A percentile compares a stretch with the other conserved stretches of the same genome.
phyloP scores from a whole-genome alignment of 352 stramenopile genomes.

The Aphanomyces stellatus region DNA sequence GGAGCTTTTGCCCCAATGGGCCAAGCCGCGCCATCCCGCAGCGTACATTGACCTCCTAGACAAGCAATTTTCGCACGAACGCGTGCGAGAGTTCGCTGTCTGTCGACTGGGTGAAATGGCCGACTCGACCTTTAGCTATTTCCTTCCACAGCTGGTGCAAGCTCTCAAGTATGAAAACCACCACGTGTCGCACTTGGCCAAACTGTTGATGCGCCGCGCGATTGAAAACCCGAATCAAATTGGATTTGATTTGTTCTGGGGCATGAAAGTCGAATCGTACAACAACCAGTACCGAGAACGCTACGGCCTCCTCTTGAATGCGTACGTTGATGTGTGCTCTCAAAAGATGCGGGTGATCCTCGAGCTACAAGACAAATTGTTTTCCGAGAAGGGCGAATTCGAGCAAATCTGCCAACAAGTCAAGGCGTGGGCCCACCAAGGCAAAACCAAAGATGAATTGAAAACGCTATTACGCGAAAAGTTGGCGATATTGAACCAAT shows the following conservation, averaged over 20 bases:
- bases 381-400: constrained; percentile 72
- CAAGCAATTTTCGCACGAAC: constrained; percentile 68
- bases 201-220: constrained; percentile 73
- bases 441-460: constrained; percentile 60
- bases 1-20: constrained; percentile 57
- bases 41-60: constrained; percentile 80
- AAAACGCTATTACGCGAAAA: constrained; percentile 69
- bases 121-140: constrained; percentile 84
- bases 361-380: constrained; percentile 85
- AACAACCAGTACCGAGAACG: constrained; percentile 71
- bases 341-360: constrained; percentile 89
- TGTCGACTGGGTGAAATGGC: constrained; percentile 67
- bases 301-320: constrained; percentile 77
- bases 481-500: constrained; percentile 67
- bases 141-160: constrained; percentile 83
- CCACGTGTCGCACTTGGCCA: constrained; percentile 61
- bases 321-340: constrained; percentile 77
- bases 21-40: constrained; percentile 60
- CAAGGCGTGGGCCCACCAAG: constrained; percentile 37
- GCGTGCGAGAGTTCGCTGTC: constrained; percentile 67
- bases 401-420: constrained; percentile 77
- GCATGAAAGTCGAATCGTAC: constrained; percentile 84
- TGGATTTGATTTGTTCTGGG: constrained; percentile 86
- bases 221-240: constrained; percentile 87
- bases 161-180: constrained; percentile 87